Base-by-base conservation (phyloP, 176 grass and related monocot genomes). In the Miscanthus lutarioriparius region DNA sequence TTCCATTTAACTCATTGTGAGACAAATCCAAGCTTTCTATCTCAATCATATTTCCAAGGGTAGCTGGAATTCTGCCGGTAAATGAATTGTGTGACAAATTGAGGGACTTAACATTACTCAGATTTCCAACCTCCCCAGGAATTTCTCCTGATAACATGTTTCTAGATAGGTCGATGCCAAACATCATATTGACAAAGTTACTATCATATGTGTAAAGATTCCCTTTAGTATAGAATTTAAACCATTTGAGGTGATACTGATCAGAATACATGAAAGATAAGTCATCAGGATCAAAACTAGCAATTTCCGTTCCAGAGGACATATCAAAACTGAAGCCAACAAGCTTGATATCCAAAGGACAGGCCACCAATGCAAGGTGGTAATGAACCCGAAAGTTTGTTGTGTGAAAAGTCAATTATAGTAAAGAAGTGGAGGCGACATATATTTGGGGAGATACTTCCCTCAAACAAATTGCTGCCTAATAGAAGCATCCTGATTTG, bases 21-120 rank as follows among this genome's bases (percentile, higher is more conserved):
- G 84, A 90, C 1, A 90, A 27, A 3, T 90, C 84, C 23, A 87
- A 74, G 17, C 74, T 87, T 72, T 83, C 65, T 19, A 90, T 59
- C 0, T 36, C 72, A 5, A 1, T 1, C 61, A 89, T 75, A 3
- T 77, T 71, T 27, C 26, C 77, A 38, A 90, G 43, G 0, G 39
- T 27, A 2, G 27, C 6, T 10, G 88, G 88, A n/a, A 86, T 83
- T 49, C 3, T 30, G 1, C 84, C 67, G 0, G 7, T 80, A 4
- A 87, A 69, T 4, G 23, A 16, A 30, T 83, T 90, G 83, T 74
- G 33, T 0, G 84, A 87, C 1, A 90, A 13, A 47, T 83, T 90
- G 0, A 90, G 19, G 35, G 72, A 82, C 49, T 56, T 51, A 19
- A 86, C n/a, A 8, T 17, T 7, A 9, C 6, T 27, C 32, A 86